phyloP scores from a whole-genome alignment of 1,284 basidiomycete species.

The Ganoderma sp. region DNA sequence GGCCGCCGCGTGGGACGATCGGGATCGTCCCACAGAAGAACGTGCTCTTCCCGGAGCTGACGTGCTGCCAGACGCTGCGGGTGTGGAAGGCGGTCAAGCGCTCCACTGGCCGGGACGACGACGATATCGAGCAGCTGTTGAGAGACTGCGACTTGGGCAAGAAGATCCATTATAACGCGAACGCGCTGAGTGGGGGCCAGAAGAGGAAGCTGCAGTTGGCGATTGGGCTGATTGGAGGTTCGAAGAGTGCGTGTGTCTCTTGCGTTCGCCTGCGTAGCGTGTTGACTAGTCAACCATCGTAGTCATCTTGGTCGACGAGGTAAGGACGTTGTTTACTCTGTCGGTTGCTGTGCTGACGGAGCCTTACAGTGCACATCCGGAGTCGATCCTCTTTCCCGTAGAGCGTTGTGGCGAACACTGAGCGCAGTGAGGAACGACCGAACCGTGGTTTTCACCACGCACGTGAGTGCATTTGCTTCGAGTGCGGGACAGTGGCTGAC shows the following conservation, averaged over 20 bases:
- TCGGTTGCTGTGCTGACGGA: neutral
- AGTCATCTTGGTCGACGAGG: constrained; percentile 79
- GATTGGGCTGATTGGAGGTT: constrained; percentile 77
- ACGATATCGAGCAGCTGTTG: constrained; percentile 67
- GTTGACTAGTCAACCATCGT: neutral
- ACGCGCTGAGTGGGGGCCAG: constrained; percentile 77
- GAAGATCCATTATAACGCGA: constrained; percentile 71
- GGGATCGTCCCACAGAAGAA: constrained; percentile 87
- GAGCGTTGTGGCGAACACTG: constrained; percentile 79
- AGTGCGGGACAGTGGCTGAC: neutral
- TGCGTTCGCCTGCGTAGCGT: neutral
- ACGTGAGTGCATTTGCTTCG: constrained; percentile 47
- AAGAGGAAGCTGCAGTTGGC: constrained; percentile 84
- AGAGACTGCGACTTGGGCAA: constrained; percentile 72
- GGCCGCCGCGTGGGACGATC: constrained; percentile 64
- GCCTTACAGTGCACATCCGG: constrained; percentile 69
- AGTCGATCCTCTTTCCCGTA: constrained; percentile 78
- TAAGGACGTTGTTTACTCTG: no score
- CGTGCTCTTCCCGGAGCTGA: constrained; percentile 79
- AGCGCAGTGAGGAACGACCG: constrained; percentile 68
- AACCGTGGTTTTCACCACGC: constrained; percentile 73
- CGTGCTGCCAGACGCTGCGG: constrained; percentile 73
- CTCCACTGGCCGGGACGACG: constrained; percentile 51
- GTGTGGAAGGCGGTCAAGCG: constrained; percentile 80
- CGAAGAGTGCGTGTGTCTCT: constrained; percentile 52